Conservation (phyloP, 2,329 filamentous ascomycete species). For the Phaeomoniella chlamydospora region DNA sequence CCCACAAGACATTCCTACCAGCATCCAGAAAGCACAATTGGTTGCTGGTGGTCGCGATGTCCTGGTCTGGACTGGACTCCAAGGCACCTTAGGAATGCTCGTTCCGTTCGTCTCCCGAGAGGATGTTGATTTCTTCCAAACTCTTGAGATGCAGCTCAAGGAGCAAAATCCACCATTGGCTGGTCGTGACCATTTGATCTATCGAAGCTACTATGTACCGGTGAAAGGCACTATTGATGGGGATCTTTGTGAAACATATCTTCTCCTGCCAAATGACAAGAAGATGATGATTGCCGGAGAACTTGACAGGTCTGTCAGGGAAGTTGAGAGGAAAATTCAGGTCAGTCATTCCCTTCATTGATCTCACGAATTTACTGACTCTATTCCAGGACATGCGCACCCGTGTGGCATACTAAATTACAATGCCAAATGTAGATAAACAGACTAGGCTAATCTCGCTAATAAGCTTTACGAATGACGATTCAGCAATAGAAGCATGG, state of each 20-base stretch:
- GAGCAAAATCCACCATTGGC: slow-evolving; percentile 71
- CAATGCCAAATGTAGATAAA: neutral
- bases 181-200: slow-evolving; percentile 89
- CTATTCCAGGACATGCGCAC: slow-evolving; percentile 38
- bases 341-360: slow-evolving; percentile 21
- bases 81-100: slow-evolving; percentile 85
- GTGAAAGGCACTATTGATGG: slow-evolving; percentile 96
- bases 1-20: slow-evolving; percentile 81
- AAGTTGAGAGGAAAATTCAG: slow-evolving; percentile 94
- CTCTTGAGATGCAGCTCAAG: slow-evolving; percentile 66
- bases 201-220: slow-evolving; percentile 87
- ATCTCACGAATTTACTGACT: slow-evolving; percentile 6
- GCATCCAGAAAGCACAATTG: slow-evolving; percentile 74
- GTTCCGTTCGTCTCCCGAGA: slow-evolving; percentile 85
- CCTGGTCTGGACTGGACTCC: slow-evolving; percentile 82
- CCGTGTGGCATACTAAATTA: slow-evolving; percentile 36
- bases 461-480: neutral
- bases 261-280: slow-evolving; percentile 69
- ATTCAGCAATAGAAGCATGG: neutral
- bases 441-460: neutral
- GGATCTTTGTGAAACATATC: slow-evolving; percentile 86
- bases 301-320: slow-evolving; percentile 74
- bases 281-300: slow-evolving; percentile 93
- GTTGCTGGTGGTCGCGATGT: slow-evolving; percentile 87
- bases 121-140: slow-evolving; percentile 96